Evolutionary conservation across 345 rosid species (phyloP).

Genomic region (Rhodomyrtus tomentosa): DNA sequence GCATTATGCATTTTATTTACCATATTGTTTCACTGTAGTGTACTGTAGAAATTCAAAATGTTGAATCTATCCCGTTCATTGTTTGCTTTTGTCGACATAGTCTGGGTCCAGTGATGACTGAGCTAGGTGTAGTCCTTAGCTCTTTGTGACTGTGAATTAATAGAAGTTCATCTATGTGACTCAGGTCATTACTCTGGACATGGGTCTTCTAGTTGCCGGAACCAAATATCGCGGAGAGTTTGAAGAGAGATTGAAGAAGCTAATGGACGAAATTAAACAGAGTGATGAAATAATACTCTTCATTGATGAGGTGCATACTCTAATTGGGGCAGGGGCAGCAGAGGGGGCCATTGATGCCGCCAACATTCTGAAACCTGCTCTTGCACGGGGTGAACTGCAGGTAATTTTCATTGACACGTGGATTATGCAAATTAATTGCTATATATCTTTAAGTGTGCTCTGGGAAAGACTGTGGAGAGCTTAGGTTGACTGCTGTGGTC

Average conservation of each 20-base stretch:
- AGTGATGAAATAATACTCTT: slow-evolving; percentile 95
- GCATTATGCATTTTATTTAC: background rate
- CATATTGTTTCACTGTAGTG: background rate
- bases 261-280: slow-evolving; percentile 99
- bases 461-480: background rate
- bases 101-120: background rate
- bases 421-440: background rate
- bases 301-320: slow-evolving; percentile 97
- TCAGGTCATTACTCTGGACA: slow-evolving; percentile 94
- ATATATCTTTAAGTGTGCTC: background rate
- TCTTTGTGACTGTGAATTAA: background rate
- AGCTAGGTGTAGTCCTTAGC: background rate
- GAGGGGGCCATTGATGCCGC: slow-evolving; percentile 99
- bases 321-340: slow-evolving; percentile 98
- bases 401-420: slow-evolving; percentile 19
- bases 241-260: slow-evolving; percentile 95
- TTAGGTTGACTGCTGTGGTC: background rate
- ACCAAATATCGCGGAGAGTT: slow-evolving; percentile 97
- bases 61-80: background rate
- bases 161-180: background rate
- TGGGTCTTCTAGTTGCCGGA: slow-evolving; percentile 99
- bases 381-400: slow-evolving; percentile 99
- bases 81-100: background rate
- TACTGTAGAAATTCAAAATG: background rate
- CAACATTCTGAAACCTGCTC: slow-evolving; percentile 96